phyloP scores from a whole-genome alignment of 768 basidiomycete species.

The Chalciporus sphaerocephalus region DNA sequence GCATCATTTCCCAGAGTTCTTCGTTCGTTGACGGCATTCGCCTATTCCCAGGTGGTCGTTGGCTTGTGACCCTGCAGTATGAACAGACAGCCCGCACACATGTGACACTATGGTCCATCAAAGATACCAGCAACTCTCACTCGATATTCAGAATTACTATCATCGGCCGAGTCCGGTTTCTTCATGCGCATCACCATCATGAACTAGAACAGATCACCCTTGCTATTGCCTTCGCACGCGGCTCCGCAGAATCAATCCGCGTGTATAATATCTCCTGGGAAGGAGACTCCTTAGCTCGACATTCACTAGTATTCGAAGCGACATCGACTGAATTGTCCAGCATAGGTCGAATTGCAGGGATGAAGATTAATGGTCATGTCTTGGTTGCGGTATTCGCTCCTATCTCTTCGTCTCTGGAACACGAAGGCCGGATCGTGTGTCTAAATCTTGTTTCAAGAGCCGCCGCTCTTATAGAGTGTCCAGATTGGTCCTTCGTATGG shows the following conservation, averaged over 20 bases:
- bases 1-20: conserved; percentile 33
- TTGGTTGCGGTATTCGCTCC: conserved; percentile 16
- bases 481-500: conserved; percentile 11
- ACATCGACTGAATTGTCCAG: conserved; percentile 9
- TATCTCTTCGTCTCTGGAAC: background rate
- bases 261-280: conserved; percentile 22
- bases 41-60: conserved; percentile 43
- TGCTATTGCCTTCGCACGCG: conserved; percentile 15
- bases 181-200: conserved; percentile 30
- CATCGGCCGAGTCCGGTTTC: conserved; percentile 30
- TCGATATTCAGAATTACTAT: conserved; percentile 29
- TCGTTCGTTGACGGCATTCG: conserved; percentile 44
- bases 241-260: conserved; percentile 17
- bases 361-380: conserved; percentile 23
- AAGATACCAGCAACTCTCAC: conserved; percentile 24
- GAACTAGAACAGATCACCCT: conserved; percentile 19
- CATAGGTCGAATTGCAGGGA: conserved; percentile 15
- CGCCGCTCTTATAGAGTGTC: conserved; percentile 12
- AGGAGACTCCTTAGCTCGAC: background rate
- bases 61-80: conserved; percentile 45
- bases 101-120: conserved; percentile 43
- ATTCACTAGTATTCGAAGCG: conserved; percentile 18
- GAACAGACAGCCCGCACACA: conserved; percentile 33
- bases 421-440: conserved; percentile 14
- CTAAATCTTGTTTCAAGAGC: conserved; percentile 16